Percentiles rank a stretch among this genome's conserved stretches.
Conservation (phyloP, 306 rosid genomes). For the Clitoria ternatea region DNA sequence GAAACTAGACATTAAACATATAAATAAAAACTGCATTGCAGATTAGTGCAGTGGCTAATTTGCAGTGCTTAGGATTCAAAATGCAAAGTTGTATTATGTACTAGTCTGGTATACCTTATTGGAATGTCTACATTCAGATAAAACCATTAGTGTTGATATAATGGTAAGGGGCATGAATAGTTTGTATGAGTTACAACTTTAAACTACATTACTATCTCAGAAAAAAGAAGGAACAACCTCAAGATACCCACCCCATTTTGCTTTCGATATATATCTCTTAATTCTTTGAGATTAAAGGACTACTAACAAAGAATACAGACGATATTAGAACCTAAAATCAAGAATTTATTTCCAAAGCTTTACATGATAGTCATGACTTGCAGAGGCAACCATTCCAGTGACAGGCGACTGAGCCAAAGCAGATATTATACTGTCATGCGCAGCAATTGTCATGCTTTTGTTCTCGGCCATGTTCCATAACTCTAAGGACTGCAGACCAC, state of each 20-base stretch:
- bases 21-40: neutral
- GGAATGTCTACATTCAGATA: neutral
- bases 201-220: neutral
- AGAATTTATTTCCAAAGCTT: conserved; percentile 42
- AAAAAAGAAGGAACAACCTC: neutral
- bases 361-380: conserved; percentile 45
- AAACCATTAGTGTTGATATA: neutral
- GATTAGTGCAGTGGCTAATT: neutral
- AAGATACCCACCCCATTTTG: conserved; percentile 15
- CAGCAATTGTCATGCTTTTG: conserved; percentile 42
- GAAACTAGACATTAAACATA: neutral
- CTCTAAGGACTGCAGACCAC: conserved; percentile 38
- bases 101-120: neutral
- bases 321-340: conserved; percentile 10
- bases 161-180: neutral
- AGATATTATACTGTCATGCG: conserved; percentile 43
- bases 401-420: conserved; percentile 43
- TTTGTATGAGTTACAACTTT: too few species aligned
- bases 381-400: conserved; percentile 56
- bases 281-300: conserved; percentile 3
- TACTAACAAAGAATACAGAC: conserved; percentile 5
- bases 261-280: conserved; percentile 16
- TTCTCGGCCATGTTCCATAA: conserved; percentile 52
- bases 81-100: neutral
- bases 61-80: neutral